Evolutionary conservation across 2,329 filamentous ascomycete genomes (phyloP), one percentile per base, ranked within the genome.

Genomic region (Myriosclerotinia curreyana): DNA sequence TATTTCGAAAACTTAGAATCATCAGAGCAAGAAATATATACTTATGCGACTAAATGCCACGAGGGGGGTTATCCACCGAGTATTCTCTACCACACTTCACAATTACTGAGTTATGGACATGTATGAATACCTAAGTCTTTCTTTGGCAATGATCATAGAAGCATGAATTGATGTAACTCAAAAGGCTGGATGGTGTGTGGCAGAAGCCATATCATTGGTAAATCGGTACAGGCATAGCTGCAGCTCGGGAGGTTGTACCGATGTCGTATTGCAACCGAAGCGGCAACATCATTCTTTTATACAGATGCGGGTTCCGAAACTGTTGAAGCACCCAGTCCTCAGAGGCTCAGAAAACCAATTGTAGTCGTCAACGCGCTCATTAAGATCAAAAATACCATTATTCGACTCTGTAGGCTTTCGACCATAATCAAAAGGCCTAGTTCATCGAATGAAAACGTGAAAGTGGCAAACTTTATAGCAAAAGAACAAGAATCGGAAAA

Each of bases 391-490:
- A 40, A 58, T 3, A 58, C 28, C n/a, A 58, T 58, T 36, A 36
- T 20, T 36, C 54, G 54, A 11, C 54, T 58, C 14, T 46, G 46
- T 20, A 58, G 54, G 28, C 54, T 58, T 36, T 58, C 54, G 7
- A 17, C 20, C 12, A 58, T 58, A 7, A 48, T 58, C 14, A 58
- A 58, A 22, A 58, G 46, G 8, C 54, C 40, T 25, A 58, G 12
- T 22, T 58, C 42, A 36, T 44, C 54, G 4, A 58, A 58, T 11
- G 54, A 58, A 58, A 56, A 56, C 3, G 40, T 56, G 4, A 56
- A 56, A 46, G 54, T 56, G 40, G 54, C 54, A 44, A 22, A 46
- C 12, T 46, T 56, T 7, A 56, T 56, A 31, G 54, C 54, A 31
- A 56, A 56, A 31, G 20, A 56, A 17, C 28, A 58, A 36, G 28